A percentile compares a stretch with the other conserved stretches of the same genome.
Evolutionary conservation across 2,329 filamentous ascomycete species (phyloP).

Genomic region (Fusarium fujikuroi): DNA sequence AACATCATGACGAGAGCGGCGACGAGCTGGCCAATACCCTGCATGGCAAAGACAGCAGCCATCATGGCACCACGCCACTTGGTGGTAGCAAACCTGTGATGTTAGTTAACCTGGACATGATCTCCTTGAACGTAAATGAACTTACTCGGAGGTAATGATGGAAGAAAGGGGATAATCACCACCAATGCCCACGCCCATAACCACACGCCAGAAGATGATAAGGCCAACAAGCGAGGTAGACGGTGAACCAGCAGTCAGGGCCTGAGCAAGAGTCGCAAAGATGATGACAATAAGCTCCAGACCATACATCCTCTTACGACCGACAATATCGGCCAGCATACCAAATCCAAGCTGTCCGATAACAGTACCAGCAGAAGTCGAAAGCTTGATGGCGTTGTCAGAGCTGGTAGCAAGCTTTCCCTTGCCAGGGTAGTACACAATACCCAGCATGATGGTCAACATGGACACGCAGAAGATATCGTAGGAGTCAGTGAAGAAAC

Average conservation of each 20-base stretch:
- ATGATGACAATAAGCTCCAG: conserved; percentile 84
- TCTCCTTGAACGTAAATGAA: not conserved
- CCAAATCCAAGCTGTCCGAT: conserved; percentile 84
- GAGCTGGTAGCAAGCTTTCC: conserved; percentile 72
- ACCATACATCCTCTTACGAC: conserved; percentile 78
- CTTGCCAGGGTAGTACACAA: conserved; percentile 74
- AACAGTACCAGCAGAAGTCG: conserved; percentile 85
- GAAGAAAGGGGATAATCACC: conserved; percentile 82
- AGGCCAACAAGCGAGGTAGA: conserved; percentile 72
- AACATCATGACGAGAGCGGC: conserved; percentile 82
- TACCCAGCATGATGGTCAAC: conserved; percentile 79
- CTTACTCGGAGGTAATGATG: conserved; percentile 84
- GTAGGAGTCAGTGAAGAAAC: conserved; percentile 90
- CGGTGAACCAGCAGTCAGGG: conserved; percentile 71
- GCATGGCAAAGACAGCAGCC: conserved; percentile 87
- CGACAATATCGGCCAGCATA: conserved; percentile 79
- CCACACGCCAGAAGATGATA: conserved; percentile 83
- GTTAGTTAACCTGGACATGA: not conserved
- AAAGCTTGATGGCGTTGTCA: conserved; percentile 86
- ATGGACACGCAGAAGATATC: conserved; percentile 83
- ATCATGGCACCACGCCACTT: conserved; percentile 91
- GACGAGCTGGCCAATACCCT: conserved; percentile 82
- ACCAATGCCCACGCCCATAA: conserved; percentile 66
- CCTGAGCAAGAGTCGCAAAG: conserved; percentile 78
- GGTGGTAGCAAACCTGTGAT: conserved; percentile 73